Percentiles rank a stretch among this genome's conserved stretches.
phyloP scores from a whole-genome alignment of 192 early-diverging fungal species.

The Mortierella claussenii region DNA sequence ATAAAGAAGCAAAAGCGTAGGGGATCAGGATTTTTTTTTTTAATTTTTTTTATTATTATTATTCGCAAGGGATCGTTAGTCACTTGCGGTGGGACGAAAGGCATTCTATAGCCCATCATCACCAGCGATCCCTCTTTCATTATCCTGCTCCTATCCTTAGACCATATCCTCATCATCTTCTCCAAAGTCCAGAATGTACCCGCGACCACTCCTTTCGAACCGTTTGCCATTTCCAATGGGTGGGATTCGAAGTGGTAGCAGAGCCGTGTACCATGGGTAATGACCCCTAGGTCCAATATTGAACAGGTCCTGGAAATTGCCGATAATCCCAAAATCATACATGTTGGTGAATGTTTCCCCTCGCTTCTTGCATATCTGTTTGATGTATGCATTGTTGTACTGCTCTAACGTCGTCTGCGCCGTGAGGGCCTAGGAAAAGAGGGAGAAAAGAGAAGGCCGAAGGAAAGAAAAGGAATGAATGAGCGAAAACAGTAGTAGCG shows the following conservation, averaged over 20 bases:
- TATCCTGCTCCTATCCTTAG: no score
- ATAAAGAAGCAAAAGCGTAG: no score
- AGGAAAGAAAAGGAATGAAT: neutral
- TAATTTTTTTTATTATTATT: neutral
- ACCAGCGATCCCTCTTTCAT: no score
- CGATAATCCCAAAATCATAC: conserved; percentile 58
- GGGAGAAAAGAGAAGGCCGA: neutral
- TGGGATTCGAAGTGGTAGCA: conserved; percentile 61
- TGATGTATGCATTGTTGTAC: conserved; percentile 68
- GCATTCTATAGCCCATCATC: no score
- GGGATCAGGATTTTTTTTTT: no score
- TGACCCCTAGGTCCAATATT: conserved; percentile 59
- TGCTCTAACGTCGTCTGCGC: conserved; percentile 73
- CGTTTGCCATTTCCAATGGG: conserved; percentile 60
- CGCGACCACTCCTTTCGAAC: conserved; percentile 54
- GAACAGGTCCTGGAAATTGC: conserved; percentile 61
- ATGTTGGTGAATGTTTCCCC: conserved; percentile 57
- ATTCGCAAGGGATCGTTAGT: no score
- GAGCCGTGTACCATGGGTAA: conserved; percentile 59
- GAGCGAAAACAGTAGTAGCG: neutral
- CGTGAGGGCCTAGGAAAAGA: conserved; percentile 54
- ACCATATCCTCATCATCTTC: conserved; percentile 54
- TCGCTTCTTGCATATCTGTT: conserved; percentile 55
- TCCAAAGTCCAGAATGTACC: conserved; percentile 45
- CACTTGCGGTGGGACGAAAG: no score